Evolutionary conservation across 495 filamentous ascomycete genomes (phyloP), one percentile per base, ranked within the genome.

Genomic region (Friedmanniomyces simplex): DNA sequence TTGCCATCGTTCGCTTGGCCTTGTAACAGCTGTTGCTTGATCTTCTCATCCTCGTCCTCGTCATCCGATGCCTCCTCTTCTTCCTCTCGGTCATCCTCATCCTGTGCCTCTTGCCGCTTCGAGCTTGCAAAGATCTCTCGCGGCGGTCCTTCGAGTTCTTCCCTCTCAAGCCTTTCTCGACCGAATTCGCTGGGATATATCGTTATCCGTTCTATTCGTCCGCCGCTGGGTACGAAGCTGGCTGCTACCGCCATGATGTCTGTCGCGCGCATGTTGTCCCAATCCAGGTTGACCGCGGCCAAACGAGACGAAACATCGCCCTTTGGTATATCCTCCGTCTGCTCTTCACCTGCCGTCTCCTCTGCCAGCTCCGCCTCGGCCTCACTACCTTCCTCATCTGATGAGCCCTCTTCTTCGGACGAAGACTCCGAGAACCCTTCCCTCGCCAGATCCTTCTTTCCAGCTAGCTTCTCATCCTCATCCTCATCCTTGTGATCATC

Each of bases 101-200:
- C 84, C 61, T 43, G 52, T 24, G 66, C 55, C 20, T 55, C 59
- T 6, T 37, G 14, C 21, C 58, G 58, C 55, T 79, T 77, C 51
- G 73, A 77, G 0, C 71, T 61, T n/a, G 73, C 73, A 68, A 96
- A 97, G 13, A 97, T 86, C 66, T 95, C 91, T 51, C 76, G 81
- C 0, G 91, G 90, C 0, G 94, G 94, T 0, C 94, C 94, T 69
- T 99, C 93, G 0, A 89, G 68, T 63, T 96, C 90, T 70, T 99
- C 94, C 37, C 83, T 76, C 67, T 94, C 82, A 81, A 99, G 86
- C 21, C 93, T 72, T 67, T 90, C 87, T 67, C 84, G 89, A 39
- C 94, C 94, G 73, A 96, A 99, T 64, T 95, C 88, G 70, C 88
- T 94, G 0, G 91, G 91, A 65, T 95, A 99, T 42, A 99, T 76